Evolutionary conservation across 2,329 filamentous ascomycete genomes (phyloP), one percentile per base, ranked within the genome.

Genomic region (Aspergillus sclerotialis): DNA sequence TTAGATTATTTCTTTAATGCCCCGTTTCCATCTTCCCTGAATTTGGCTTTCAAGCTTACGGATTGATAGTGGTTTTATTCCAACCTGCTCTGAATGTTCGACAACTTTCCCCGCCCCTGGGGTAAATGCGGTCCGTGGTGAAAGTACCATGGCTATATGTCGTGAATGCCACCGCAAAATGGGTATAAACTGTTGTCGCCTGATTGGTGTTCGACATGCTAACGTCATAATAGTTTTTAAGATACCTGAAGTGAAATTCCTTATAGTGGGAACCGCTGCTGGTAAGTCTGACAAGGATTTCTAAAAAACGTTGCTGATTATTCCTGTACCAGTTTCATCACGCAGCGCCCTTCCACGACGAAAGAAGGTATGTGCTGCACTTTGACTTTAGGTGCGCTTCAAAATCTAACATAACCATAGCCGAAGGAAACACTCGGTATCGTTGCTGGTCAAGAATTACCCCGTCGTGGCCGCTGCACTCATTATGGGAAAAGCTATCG

Each of bases 131-230:
- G 82, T 90, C 5, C 73, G 82, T 16, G 84, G 84, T 29, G 84
- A 90, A 39, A 76, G 76, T 12, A 75, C 77, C 14, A 80, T 78
- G 50, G 84, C 86, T 38, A 73, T 86, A 24, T 93, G 86, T 61
- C 77, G 85, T 31, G 75, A 82, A 49, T 93, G 86, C 56, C 85
- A 92, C 65, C 70, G 72, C 34, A 82, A 81, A 55, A 89, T 92
- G 73, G 82, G 70, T 73, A 60, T 8, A 63, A 48, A 32, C 11
- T 21, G 23, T 17, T 9, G 14, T 14, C 7, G 6, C 7, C 12
- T 14, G 3, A 10, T 9, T 8, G 8, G 10, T 5, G 26, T 7
- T 6, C 13, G 13, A 7, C 15, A 8, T n/a, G 13, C 31, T 33
- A n/a, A 33, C 23, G n/a, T 9, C 8, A 11, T n/a, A 16, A 21